Conservation (phyloP, 2,329 filamentous ascomycete species). For the Fusarium sp. region DNA sequence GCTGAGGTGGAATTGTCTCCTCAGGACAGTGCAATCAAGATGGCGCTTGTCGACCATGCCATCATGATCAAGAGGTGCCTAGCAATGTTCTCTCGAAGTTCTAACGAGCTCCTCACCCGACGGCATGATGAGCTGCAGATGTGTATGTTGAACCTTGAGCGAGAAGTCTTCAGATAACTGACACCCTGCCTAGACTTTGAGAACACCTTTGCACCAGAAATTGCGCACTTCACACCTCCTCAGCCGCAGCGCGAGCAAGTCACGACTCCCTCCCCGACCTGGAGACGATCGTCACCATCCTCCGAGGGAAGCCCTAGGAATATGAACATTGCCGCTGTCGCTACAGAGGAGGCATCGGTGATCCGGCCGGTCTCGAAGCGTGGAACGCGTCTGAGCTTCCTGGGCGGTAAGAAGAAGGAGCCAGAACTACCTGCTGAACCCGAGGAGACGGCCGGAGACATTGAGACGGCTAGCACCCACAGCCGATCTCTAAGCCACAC, state of each 20-base stretch:
- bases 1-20: slow-evolving; percentile 60
- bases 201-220: slow-evolving; percentile 69
- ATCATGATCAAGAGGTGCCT: slow-evolving; percentile 86
- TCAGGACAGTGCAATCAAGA: slow-evolving; percentile 80
- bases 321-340: slow-evolving; percentile 46
- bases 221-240: slow-evolving; percentile 66
- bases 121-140: slow-evolving; percentile 67
- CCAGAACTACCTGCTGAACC: slow-evolving; percentile 44
- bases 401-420: slow-evolving; percentile 61
- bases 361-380: slow-evolving; percentile 60
- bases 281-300: slow-evolving; percentile 60
- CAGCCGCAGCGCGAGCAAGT: slow-evolving; percentile 53
- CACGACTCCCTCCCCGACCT: slow-evolving; percentile 55
- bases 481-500: slow-evolving; percentile 41
- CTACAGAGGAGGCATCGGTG: slow-evolving; percentile 59
- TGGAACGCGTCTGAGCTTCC: slow-evolving; percentile 64
- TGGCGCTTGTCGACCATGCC: slow-evolving; percentile 87
- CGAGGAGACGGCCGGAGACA: slow-evolving; percentile 43
- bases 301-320: slow-evolving; percentile 49
- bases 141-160: slow-evolving; percentile 59
- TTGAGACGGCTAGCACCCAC: slow-evolving; percentile 47
- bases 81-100: slow-evolving; percentile 69
- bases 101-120: slow-evolving; percentile 63
- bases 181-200: slow-evolving; percentile 62
- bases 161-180: slow-evolving; percentile 16